Percentiles rank a stretch among this genome's conserved stretches.
Conservation (phyloP, 208 protist species). For the Sergeia podlipaevii region DNA sequence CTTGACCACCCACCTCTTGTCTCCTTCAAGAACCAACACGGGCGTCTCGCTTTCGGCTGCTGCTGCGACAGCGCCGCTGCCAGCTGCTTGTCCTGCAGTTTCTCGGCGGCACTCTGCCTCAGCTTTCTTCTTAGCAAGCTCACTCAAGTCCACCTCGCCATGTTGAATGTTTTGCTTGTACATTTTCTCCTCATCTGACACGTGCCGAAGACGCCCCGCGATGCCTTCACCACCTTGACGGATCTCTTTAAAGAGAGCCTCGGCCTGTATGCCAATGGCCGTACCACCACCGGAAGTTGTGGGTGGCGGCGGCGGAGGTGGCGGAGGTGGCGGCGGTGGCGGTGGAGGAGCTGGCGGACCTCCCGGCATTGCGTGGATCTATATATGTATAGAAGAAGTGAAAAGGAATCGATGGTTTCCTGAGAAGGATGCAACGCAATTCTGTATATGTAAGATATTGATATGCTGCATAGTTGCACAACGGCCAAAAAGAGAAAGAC, state of each 20-base stretch:
- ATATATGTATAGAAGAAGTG: no score
- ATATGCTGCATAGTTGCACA: no score
- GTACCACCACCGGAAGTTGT: conserved; percentile 20
- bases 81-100: not conserved
- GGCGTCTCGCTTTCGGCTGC: conserved; percentile 6
- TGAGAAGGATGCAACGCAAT: no score
- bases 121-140: conserved; percentile 55
- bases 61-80: not conserved
- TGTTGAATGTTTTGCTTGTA: conserved; percentile 78
- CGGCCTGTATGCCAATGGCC: no score
- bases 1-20: conserved; percentile 68
- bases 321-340: conserved; percentile 33
- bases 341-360: conserved; percentile 19
- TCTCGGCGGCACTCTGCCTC: conserved; percentile 33
- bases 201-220: conserved; percentile 60
- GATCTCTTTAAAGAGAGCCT: conserved; percentile 76
- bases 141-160: conserved; percentile 60
- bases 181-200: conserved; percentile 62
- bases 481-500: no score
- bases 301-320: conserved; percentile 22
- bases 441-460: no score
- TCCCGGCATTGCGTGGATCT: no score
- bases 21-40: conserved; percentile 46
- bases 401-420: no score
- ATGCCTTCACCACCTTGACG: conserved; percentile 61